phyloP scores from a whole-genome alignment of 495 filamentous ascomycete genomes.

The Xylaria flabelliformis region DNA sequence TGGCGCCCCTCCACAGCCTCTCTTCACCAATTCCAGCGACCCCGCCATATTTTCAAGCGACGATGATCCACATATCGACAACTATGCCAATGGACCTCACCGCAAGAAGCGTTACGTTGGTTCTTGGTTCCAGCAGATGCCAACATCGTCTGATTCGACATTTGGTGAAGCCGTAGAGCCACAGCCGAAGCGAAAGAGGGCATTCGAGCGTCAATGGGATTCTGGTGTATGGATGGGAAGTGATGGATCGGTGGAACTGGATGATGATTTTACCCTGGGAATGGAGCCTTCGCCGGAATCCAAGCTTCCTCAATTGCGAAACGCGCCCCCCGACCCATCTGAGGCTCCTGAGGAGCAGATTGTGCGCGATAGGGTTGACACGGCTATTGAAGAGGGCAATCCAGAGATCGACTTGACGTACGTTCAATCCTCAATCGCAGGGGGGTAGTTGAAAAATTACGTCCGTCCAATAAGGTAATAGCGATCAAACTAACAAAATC shows the following conservation, averaged over 20 bases:
- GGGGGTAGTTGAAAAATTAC: background rate
- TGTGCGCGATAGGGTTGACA: slow-evolving; percentile 50
- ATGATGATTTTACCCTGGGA: slow-evolving; percentile 39
- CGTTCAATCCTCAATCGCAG: background rate
- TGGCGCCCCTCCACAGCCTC: slow-evolving; percentile 32
- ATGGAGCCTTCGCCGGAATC: slow-evolving; percentile 33
- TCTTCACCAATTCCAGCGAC: slow-evolving; percentile 65
- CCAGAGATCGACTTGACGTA: slow-evolving; percentile 65
- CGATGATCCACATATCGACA: slow-evolving; percentile 75
- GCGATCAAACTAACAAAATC: slow-evolving; percentile 21
- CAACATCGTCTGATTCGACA: slow-evolving; percentile 48
- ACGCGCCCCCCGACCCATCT: slow-evolving; percentile 27
- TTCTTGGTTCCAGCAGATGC: slow-evolving; percentile 72
- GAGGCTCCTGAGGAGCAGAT: slow-evolving; percentile 40
- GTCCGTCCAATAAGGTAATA: background rate
- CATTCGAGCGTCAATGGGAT: slow-evolving; percentile 71
- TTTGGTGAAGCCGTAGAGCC: slow-evolving; percentile 43
- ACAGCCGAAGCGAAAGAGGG: slow-evolving; percentile 53
- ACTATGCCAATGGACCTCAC: slow-evolving; percentile 62
- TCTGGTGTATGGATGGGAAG: slow-evolving; percentile 85
- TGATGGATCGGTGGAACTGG: slow-evolving; percentile 56
- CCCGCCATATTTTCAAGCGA: slow-evolving; percentile 81
- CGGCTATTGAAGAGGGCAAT: slow-evolving; percentile 65
- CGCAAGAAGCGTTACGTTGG: slow-evolving; percentile 72
- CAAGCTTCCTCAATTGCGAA: slow-evolving; percentile 33